These are phyloP conservation scores for Coemansia biformis DNA, from an alignment of 192 early-diverging fungal genomes.

Conservation along the genomic window DNA sequence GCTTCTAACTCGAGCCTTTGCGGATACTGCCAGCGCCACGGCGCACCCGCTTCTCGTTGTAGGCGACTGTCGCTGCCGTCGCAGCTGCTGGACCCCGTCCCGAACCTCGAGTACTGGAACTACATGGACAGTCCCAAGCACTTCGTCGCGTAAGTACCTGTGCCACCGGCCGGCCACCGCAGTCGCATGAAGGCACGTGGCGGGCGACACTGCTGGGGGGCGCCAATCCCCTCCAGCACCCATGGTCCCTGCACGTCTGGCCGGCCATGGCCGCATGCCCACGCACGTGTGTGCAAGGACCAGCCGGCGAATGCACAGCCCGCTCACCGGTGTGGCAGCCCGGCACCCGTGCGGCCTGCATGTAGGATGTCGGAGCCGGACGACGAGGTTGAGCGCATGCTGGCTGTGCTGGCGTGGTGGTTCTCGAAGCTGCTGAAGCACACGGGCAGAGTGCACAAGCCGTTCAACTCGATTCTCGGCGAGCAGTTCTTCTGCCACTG, in stretches of 20 bases:
- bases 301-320: too few relatives aligned
- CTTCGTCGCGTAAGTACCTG: slow-evolving; percentile 52
- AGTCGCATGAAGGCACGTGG: too few relatives aligned
- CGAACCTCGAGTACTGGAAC: slow-evolving; percentile 73
- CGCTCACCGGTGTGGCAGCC: too few relatives aligned
- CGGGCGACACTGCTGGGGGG: too few relatives aligned
- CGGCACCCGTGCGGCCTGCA: too few relatives aligned
- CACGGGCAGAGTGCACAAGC: slow-evolving; percentile 53
- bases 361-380: slow-evolving; percentile 59
- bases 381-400: slow-evolving; percentile 62
- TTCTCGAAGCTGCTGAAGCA: slow-evolving; percentile 65
- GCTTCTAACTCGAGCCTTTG: too few relatives aligned
- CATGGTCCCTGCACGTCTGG: too few relatives aligned
- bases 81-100: slow-evolving; percentile 63
- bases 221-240: too few relatives aligned
- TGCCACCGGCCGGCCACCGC: background rate
- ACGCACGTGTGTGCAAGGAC: too few relatives aligned
- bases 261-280: too few relatives aligned
- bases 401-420: slow-evolving; percentile 68
- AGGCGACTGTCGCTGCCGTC: slow-evolving; percentile 66
- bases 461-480: slow-evolving; percentile 56
- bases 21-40: too few relatives aligned
- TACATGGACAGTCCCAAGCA: slow-evolving; percentile 72
- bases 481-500: slow-evolving; percentile 57
- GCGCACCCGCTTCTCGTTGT: too few relatives aligned